Evolutionary conservation across 1,284 basidiomycete genomes (phyloP).

Genomic region (Fomes fomentarius): DNA sequence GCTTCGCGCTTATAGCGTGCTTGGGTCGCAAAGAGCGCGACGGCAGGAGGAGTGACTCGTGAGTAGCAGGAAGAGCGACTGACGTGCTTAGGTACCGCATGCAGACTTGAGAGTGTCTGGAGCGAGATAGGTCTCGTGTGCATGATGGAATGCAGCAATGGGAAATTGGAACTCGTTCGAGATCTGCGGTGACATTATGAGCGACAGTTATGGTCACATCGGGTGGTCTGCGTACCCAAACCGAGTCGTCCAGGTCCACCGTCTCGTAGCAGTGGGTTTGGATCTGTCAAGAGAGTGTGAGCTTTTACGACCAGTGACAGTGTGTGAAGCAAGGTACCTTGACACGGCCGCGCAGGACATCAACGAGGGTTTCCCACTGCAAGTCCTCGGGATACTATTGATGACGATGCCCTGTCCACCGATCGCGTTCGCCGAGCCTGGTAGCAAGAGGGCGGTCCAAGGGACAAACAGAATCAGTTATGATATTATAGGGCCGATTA

Average conservation of each 20-base stretch:
- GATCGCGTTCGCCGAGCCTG: slow-evolving; percentile 51
- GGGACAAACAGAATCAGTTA: not conserved
- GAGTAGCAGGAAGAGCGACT: no score
- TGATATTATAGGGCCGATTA: no score
- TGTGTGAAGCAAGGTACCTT: slow-evolving; percentile 48
- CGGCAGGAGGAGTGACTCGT: slow-evolving; percentile 72
- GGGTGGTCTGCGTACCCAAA: slow-evolving; percentile 49
- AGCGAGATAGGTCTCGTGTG: slow-evolving; percentile 84
- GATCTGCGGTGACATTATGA: slow-evolving; percentile 41
- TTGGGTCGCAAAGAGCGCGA: slow-evolving; percentile 73
- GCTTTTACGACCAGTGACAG: not conserved
- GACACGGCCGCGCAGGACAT: slow-evolving; percentile 82
- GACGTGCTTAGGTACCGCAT: no score
- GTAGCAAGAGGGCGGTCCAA: slow-evolving; percentile 44
- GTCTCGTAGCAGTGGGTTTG: slow-evolving; percentile 71
- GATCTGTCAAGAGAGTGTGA: slow-evolving; percentile 47
- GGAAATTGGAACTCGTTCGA: slow-evolving; percentile 82
- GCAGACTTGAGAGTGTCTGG: slow-evolving; percentile 77
- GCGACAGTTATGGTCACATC: not conserved
- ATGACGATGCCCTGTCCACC: slow-evolving; percentile 47
- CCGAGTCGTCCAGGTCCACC: slow-evolving; percentile 50
- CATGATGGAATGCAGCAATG: slow-evolving; percentile 86
- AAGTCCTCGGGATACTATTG: slow-evolving; percentile 78
- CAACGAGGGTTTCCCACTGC: slow-evolving; percentile 86
- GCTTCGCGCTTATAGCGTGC: slow-evolving; percentile 82